Evolutionary conservation across 2,329 filamentous ascomycete species (phyloP).

Genomic region (Neobulgaria alba): DNA sequence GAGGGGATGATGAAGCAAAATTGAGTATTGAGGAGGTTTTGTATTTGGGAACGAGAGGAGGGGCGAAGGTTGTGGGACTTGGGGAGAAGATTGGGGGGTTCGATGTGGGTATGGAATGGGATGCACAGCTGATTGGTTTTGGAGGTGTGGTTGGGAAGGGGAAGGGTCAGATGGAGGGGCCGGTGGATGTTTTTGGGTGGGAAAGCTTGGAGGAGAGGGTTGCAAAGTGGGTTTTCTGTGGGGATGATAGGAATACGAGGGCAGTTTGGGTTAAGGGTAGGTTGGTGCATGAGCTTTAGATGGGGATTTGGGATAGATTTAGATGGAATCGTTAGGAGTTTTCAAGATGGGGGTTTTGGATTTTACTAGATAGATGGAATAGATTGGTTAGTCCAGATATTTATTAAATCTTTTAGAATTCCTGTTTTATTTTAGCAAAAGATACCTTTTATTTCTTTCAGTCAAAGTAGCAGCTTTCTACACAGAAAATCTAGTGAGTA

Average conservation of each 20-base stretch:
- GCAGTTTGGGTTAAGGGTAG: constrained; percentile 84
- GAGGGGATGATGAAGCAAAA: constrained; percentile 43
- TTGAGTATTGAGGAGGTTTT: constrained; percentile 79
- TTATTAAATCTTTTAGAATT: too few relatives aligned
- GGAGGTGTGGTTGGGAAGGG: constrained; percentile 37
- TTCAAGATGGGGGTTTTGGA: too few relatives aligned
- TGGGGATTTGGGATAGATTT: neutral
- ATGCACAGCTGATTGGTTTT: constrained; percentile 75
- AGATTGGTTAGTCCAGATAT: too few relatives aligned
- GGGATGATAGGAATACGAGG: constrained; percentile 84
- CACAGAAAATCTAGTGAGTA: too few relatives aligned
- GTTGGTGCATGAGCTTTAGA: constrained; percentile 59
- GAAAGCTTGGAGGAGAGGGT: constrained; percentile 81
- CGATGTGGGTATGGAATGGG: constrained; percentile 79
- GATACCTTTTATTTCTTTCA: too few relatives aligned
- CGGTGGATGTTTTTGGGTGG: constrained; percentile 85
- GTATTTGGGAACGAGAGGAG: constrained; percentile 81
- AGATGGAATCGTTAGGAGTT: too few relatives aligned
- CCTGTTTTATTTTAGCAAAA: too few relatives aligned
- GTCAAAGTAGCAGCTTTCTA: too few relatives aligned
- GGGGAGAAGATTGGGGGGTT: constrained; percentile 67
- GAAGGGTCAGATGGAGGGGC: constrained; percentile 38
- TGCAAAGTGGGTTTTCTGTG: constrained; percentile 91
- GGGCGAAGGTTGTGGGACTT: constrained; percentile 72
- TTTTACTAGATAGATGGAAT: too few relatives aligned